Base-by-base conservation (phyloP, 1,284 basidiomycete species). In the Sanguinoderma infundibulare region DNA sequence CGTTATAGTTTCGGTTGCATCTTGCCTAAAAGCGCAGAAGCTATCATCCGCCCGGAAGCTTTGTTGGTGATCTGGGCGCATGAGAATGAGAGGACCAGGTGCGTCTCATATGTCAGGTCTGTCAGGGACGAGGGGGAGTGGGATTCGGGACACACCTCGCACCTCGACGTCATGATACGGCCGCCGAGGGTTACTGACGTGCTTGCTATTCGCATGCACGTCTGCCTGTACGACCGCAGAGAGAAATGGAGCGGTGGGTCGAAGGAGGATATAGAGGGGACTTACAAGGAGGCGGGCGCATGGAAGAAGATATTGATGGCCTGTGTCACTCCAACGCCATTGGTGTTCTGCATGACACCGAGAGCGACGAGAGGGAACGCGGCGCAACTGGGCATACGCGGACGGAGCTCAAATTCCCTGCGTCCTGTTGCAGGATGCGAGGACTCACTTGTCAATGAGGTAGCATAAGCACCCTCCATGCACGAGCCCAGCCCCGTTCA, bases 281-380 rank as follows among this genome's bases (percentile, higher is more conserved):
- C 85, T 74, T 71, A 87, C 88, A 78, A 67, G 8, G 86, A 77
- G 4, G 86, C 87, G 12, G 88, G 88, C 14, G 88, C 79, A 69
- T 89, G 89, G 73, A 87, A 91, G 42, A 84, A 70, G 34, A 91
- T 77, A 63, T 85, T 87, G 82, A 90, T 81, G 9, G 82, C 81
- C 71, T 90, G 87, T 3, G 87, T 91, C 22, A 90, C 88, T 14
- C 89, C 88, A 14, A 90, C 89, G 2, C 87, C 89, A 59, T 90
- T 90, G n/a, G 79, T 73, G 60, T 81, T 80, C 65, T 82, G 78
- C 42, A 85, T 72, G 40, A 89, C 69, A 2, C 87, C 88, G 14
- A 90, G 77, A 3, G 84, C 85, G 50, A 90, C 82, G 9, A 90
- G 79, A 0, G 89, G 87, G 14, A 85, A 86, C 57, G 85, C 84